Base-by-base conservation (phyloP, 768 basidiomycete genomes). In the Sporobolomyces roseus region DNA sequence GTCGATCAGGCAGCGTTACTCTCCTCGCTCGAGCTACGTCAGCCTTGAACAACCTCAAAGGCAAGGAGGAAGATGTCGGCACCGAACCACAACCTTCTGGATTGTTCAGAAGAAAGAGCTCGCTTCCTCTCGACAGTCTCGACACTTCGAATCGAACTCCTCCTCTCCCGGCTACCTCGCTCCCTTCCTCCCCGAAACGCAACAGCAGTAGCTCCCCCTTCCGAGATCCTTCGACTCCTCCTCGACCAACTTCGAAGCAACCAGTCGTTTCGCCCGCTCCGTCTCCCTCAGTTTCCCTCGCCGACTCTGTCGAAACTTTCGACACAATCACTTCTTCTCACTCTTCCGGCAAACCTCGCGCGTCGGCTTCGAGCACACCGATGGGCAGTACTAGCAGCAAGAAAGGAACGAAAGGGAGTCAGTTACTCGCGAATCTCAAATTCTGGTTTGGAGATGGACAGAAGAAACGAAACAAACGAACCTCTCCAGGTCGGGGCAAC, bases 361-460 rank as follows among this genome's bases (percentile, higher is more conserved):
- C 38, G 9, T 9, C 38, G 33, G 81, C n/a, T n/a, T n/a, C n/a
- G 48, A 82, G 78, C 76, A 82, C 76, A 84, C 81, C n/a, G 30
- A 29, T 16, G 45, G 79, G 77, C 52, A 80, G 80, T 53, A 73
- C 76, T 1, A 75, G 29, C 1, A 36, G 55, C 36, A 79, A 59
- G 32, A 80, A 77, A 73, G 62, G 67, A 35, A 83, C 87, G 29
- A 87, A 88, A 77, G 83, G 88, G 41, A 89, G 90, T 12, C 91
- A 88, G 76, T 77, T 98, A 33, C 80, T 97, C 55, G 86, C 88
- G 4, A 85, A 91, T 9, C 91, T 98, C 80, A 84, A 90, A 51
- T 83, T 87, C 69, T 92, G 93, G 90, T 94, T 97, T 79, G 85
- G 91, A 67, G 92, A 96, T 68, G 93, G 93, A 71, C 73, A 74